A percentile compares a stretch with the other conserved stretches of the same genome.
phyloP scores from a whole-genome alignment of 2,329 filamentous ascomycete species.

The Cytospora chrysosperma region DNA sequence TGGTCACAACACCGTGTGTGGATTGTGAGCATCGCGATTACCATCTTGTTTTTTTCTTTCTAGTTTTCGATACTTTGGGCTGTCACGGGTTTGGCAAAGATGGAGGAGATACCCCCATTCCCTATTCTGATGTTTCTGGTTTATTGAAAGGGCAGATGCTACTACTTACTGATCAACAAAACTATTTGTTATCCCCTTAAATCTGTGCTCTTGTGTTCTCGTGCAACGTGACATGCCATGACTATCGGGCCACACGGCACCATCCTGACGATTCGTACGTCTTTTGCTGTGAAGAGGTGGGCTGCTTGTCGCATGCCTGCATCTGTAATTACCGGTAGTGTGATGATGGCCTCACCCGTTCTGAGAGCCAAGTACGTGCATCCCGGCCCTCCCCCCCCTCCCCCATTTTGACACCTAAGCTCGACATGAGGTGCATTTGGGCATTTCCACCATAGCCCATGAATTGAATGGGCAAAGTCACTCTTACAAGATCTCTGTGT shows the following conservation, averaged over 20 bases:
- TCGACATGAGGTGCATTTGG: background rate
- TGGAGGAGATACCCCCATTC: conserved; percentile 17
- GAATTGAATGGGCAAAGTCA: background rate
- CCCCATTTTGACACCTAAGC: background rate
- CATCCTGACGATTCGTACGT: background rate
- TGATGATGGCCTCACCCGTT: background rate
- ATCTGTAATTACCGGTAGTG: background rate
- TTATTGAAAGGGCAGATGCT: background rate
- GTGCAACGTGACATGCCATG: background rate
- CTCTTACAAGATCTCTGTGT: background rate
- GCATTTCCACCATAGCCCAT: background rate
- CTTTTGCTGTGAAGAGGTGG: background rate
- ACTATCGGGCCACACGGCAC: background rate
- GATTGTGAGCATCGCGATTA: background rate
- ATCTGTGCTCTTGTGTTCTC: background rate
- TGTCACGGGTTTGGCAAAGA: conserved; percentile 12
- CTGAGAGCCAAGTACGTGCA: background rate
- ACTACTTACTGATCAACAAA: background rate
- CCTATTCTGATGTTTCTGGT: conserved; percentile 9
- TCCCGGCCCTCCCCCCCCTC: no score
- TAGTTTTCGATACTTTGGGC: background rate
- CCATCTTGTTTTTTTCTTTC: background rate
- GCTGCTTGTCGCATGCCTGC: background rate
- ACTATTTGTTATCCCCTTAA: background rate
- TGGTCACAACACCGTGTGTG: background rate